Evolutionary conservation across 805 yeast genomes (phyloP).

Genomic region (Suhomyces sp.): DNA sequence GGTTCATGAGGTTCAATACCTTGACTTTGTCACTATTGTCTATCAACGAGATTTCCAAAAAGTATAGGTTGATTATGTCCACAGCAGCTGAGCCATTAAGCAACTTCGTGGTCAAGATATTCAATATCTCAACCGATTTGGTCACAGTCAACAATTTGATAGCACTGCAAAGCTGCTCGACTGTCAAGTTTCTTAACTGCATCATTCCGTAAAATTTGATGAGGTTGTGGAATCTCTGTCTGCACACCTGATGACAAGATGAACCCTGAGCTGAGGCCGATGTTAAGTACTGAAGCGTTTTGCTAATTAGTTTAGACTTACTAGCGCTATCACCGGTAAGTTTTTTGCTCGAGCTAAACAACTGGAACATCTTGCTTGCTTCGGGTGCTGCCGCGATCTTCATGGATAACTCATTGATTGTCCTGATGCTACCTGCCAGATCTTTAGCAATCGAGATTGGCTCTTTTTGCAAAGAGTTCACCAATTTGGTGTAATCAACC

Average conservation of each 20-base stretch:
- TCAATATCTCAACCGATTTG: conserved; percentile 21
- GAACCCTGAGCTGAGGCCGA: not conserved
- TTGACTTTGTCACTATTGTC: conserved; percentile 15
- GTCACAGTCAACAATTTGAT: conserved; percentile 25
- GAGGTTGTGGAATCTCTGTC: conserved; percentile 19
- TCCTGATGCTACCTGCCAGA: not conserved
- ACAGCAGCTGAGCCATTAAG: conserved; percentile 14
- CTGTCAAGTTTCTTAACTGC: conserved; percentile 17
- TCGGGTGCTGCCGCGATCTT: conserved; percentile 8
- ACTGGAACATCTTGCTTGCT: conserved; percentile 13
- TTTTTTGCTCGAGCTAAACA: conserved; percentile 9
- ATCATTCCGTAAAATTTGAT: conserved; percentile 24
- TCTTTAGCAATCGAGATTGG: not conserved
- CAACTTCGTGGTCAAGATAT: conserved; percentile 27
- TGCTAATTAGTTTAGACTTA: conserved; percentile 6
- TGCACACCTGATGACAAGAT: not conserved
- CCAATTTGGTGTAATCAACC: conserved; percentile 18
- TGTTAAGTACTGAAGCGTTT: not conserved
- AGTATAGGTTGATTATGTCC: conserved; percentile 28
- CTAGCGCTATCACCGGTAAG: conserved; percentile 10
- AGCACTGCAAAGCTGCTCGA: conserved; percentile 21
- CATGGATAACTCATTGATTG: conserved; percentile 8
- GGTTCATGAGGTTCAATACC: conserved; percentile 21
- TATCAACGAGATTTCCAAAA: conserved; percentile 23
- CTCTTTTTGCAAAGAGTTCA: conserved; percentile 15